A percentile compares a stretch with the other conserved stretches of the same genome.
These are phyloP conservation scores for Cutaneotrichosporon cutaneum DNA, from an alignment of 1,284 basidiomycete genomes.

Conservation along the genomic window DNA sequence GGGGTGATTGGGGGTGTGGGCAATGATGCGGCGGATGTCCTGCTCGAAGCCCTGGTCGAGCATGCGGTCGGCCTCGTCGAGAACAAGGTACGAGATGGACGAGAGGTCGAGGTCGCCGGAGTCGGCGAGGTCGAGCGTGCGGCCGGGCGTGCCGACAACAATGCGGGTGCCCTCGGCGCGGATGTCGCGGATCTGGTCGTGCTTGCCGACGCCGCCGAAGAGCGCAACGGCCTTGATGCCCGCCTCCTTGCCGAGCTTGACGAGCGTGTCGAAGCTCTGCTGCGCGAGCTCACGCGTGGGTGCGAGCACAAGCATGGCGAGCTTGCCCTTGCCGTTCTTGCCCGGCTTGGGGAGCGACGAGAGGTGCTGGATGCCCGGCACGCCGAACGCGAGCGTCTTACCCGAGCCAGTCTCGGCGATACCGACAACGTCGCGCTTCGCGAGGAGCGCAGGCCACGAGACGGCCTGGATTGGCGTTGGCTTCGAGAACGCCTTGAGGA, in stretches of 20 bases:
- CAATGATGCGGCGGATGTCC: constrained; percentile 91
- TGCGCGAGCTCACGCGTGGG: constrained; percentile 93
- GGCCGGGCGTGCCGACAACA: constrained; percentile 91
- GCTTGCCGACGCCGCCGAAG: constrained; percentile 89
- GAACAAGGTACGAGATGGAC: constrained; percentile 83
- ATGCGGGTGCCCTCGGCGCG: constrained; percentile 65
- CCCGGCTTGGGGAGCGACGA: constrained; percentile 25
- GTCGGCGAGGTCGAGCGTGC: constrained; percentile 84
- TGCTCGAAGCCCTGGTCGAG: constrained; percentile 98
- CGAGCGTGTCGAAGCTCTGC: constrained; percentile 86
- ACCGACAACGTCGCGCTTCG: constrained; percentile 84
- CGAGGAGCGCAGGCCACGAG: constrained; percentile 86
- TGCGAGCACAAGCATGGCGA: constrained; percentile 81
- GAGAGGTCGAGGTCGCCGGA: constrained; percentile 81
- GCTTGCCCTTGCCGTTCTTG: constrained; percentile 49
- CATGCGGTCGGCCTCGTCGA: constrained; percentile 99
- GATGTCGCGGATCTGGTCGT: constrained; percentile 68
- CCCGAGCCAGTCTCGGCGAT: constrained; percentile 97
- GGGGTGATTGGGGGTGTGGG: constrained; percentile 64
- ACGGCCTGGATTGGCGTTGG: constrained; percentile 96
- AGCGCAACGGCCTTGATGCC: constrained; percentile 79
- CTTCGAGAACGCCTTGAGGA: constrained; percentile 72
- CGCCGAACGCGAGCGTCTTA: constrained; percentile 94
- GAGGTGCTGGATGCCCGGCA: constrained; percentile 70
- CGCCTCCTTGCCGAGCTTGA: constrained; percentile 71